These are phyloP conservation scores for Ceratopteris richardii DNA, from an alignment of 75 land plant genomes.

Conservation along the genomic window DNA sequence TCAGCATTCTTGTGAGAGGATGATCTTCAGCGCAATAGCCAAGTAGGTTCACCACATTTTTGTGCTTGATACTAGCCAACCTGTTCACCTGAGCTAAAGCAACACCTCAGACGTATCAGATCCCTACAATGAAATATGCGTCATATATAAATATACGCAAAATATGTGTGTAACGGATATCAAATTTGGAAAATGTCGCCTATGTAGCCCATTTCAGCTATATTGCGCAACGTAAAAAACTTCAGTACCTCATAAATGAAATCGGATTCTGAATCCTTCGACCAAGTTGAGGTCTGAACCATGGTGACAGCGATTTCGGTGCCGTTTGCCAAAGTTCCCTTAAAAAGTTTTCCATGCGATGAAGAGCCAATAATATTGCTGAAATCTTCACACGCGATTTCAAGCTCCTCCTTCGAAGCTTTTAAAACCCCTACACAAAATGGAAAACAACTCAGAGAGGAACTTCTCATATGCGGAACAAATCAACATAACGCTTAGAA, in stretches of 20 bases:
- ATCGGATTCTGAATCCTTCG: neutral
- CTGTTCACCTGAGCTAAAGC: constrained; percentile 85
- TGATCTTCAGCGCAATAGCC: constrained; percentile 66
- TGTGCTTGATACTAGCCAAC: constrained; percentile 77
- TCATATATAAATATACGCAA: no score
- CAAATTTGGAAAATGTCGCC: no score
- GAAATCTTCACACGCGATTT: constrained; percentile 94
- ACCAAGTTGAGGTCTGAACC: neutral
- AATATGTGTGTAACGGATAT: no score
- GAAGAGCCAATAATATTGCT: constrained; percentile 96
- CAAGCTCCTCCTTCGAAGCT: no score
- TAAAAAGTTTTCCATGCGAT: constrained; percentile 62
- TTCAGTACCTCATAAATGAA: neutral
- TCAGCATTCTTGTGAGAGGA: constrained; percentile 81
- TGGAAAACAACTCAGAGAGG: no score
- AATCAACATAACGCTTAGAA: no score
- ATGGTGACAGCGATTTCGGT: constrained; percentile 80
- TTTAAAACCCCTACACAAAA: no score
- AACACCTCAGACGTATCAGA: no score
- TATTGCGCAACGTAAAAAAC: no score
- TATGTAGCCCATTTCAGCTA: no score
- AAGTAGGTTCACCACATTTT: constrained; percentile 58
- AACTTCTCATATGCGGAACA: no score
- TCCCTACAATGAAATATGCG: no score
- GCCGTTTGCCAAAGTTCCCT: constrained; percentile 74